Evolutionary conservation across 768 basidiomycete genomes (phyloP).

Genomic region (Gyrodon lividus): DNA sequence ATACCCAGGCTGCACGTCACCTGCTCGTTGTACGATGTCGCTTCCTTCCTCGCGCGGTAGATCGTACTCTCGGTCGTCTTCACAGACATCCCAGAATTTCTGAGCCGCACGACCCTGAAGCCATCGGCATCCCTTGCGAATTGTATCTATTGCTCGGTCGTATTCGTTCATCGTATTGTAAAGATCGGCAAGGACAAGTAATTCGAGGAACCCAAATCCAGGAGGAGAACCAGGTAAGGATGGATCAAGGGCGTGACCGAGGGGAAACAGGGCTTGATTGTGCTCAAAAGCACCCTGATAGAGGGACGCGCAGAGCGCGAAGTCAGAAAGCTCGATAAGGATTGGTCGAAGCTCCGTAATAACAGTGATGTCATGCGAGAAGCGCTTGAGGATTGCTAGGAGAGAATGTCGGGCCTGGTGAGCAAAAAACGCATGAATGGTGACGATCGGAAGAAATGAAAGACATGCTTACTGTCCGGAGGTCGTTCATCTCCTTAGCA

Average conservation of each 20-base stretch:
- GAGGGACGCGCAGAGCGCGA: slow-evolving; percentile 59
- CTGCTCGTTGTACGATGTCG: slow-evolving; percentile 35
- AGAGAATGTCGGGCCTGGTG: slow-evolving; percentile 29
- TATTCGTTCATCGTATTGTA: slow-evolving; percentile 71
- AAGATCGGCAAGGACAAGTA: slow-evolving; percentile 85
- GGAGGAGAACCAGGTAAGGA: slow-evolving; percentile 11
- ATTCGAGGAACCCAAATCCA: slow-evolving; percentile 45
- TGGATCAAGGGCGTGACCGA: slow-evolving; percentile 42
- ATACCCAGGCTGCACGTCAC: slow-evolving; percentile 53
- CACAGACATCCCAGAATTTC: slow-evolving; percentile 75
- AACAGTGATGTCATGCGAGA: slow-evolving; percentile 72
- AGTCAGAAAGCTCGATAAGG: slow-evolving; percentile 58
- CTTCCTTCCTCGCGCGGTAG: slow-evolving; percentile 58
- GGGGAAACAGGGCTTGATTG: slow-evolving; percentile 44
- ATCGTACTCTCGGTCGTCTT: slow-evolving; percentile 85
- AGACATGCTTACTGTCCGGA: slow-evolving; percentile 52
- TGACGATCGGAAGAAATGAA: not conserved
- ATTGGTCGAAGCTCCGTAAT: slow-evolving; percentile 67
- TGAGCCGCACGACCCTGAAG: slow-evolving; percentile 78
- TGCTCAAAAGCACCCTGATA: slow-evolving; percentile 75
- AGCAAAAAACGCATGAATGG: not conserved
- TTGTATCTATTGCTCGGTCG: slow-evolving; percentile 62
- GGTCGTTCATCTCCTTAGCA: slow-evolving; percentile 72
- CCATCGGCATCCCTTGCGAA: slow-evolving; percentile 83
- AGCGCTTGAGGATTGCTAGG: slow-evolving; percentile 25